These are phyloP conservation scores for Morella rubra DNA, from an alignment of 306 rosid genomes.

Conservation along the genomic window DNA sequence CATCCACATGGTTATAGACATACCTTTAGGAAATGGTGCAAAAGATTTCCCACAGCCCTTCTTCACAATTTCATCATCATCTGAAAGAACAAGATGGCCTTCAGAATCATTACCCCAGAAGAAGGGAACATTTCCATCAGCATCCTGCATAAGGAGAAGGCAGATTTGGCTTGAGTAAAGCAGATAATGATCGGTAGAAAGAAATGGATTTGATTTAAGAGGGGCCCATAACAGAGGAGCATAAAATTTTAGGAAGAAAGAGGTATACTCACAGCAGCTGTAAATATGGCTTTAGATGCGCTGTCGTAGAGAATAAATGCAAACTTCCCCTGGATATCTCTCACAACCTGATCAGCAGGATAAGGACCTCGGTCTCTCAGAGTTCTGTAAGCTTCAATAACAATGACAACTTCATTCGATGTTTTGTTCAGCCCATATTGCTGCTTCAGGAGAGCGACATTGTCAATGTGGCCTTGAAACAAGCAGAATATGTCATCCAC, in stretches of 20 bases:
- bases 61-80: constrained; percentile 57
- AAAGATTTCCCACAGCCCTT: constrained; percentile 89
- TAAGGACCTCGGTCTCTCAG: constrained; percentile 97
- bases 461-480: constrained; percentile 91
- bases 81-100: constrained; percentile 79
- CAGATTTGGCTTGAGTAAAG: constrained; percentile 12
- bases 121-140: constrained; percentile 83
- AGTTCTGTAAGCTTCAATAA: constrained; percentile 89
- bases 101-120: constrained; percentile 96
- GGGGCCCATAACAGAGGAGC: constrained; percentile 5
- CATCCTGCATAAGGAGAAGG: constrained; percentile 49
- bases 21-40: constrained; percentile 98
- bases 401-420: constrained; percentile 77
- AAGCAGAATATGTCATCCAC: constrained; percentile 99
- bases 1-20: not conserved
- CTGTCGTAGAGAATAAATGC: constrained; percentile 77
- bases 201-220: not conserved
- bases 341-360: constrained; percentile 91
- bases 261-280: constrained; percentile 69
- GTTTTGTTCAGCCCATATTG: constrained; percentile 94
- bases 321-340: constrained; percentile 92
- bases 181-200: constrained; percentile 14
- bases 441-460: constrained; percentile 83
- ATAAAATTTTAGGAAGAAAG: not conserved
- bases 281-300: constrained; percentile 54